Conservation (phyloP, 2,329 filamentous ascomycete species). For the Aspergillus sp. region DNA sequence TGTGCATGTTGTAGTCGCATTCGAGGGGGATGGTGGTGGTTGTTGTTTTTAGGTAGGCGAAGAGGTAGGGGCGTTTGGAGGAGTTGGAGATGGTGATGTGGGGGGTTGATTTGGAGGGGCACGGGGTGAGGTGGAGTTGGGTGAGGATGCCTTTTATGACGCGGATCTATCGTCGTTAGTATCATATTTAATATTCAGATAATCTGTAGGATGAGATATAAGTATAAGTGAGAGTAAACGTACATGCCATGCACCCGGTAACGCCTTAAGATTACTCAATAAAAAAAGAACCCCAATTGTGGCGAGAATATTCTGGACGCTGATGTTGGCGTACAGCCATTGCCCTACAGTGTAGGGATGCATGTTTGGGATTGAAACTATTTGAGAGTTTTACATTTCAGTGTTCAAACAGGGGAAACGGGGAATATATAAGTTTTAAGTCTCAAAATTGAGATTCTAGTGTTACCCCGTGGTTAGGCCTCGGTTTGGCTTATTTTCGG, state of each 20-base stretch:
- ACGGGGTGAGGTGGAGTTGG: slow-evolving; percentile 1
- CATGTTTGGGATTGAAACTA: no score
- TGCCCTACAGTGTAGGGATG: no score
- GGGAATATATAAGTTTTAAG: no score
- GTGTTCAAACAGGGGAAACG: no score
- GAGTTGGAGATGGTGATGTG: no score
- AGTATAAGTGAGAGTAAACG: no score
- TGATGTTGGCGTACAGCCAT: no score
- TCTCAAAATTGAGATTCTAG: no score
- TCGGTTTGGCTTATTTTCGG: no score
- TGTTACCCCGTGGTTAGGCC: no score
- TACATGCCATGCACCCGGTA: slow-evolving; percentile 8
- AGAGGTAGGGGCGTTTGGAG: slow-evolving; percentile 2
- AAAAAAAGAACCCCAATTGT: neutral
- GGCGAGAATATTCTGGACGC: no score
- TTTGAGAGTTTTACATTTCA: no score
- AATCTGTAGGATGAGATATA: neutral
- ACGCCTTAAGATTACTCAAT: slow-evolving; percentile 1
- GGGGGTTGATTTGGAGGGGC: neutral
- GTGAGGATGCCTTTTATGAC: slow-evolving; percentile 1
- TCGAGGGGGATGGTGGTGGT: slow-evolving; percentile 7
- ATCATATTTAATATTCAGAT: neutral
- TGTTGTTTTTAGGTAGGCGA: slow-evolving; percentile 1
- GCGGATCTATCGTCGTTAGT: slow-evolving; percentile 1
- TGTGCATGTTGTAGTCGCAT: slow-evolving; percentile 16